Conservation (phyloP, 2,329 filamentous ascomycete genomes). For the Aspergillus tanneri region DNA sequence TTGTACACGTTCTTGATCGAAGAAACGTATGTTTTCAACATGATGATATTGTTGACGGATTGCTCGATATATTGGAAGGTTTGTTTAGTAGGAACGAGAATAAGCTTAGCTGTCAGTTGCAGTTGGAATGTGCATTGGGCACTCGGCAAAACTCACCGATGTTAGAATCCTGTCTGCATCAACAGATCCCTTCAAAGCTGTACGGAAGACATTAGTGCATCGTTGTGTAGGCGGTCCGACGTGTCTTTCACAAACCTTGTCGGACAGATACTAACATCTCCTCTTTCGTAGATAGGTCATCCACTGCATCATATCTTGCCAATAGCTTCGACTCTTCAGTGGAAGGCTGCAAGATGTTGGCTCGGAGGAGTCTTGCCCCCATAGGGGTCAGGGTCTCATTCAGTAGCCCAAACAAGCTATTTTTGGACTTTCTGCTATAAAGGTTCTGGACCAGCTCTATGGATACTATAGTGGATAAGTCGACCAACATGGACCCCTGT, state of each 20-base stretch:
- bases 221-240: too few relatives aligned
- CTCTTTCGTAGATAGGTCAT: conserved; percentile 77
- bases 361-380: conserved; percentile 78
- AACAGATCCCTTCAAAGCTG: conserved; percentile 70
- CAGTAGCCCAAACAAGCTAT: conserved; percentile 79
- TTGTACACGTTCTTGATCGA: conserved; percentile 67
- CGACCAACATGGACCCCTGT: conserved; percentile 94
- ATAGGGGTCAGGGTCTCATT: conserved; percentile 86
- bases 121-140: neutral
- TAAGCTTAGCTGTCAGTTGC: conserved; percentile 56
- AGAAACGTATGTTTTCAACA: conserved; percentile 77
- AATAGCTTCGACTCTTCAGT: conserved; percentile 68
- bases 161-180: conserved; percentile 81
- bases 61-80: conserved; percentile 72
- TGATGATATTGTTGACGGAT: conserved; percentile 80
- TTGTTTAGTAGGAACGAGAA: conserved; percentile 67
- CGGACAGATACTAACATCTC: conserved; percentile 79
- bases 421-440: conserved; percentile 71
- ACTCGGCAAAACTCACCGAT: conserved; percentile 52
- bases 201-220: neutral
- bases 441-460: conserved; percentile 89
- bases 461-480: conserved; percentile 79
- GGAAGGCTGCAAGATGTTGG: conserved; percentile 84
- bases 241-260: conserved; percentile 52
- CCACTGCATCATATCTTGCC: conserved; percentile 75